Evolutionary conservation across 2,329 filamentous ascomycete genomes (phyloP), one percentile per base, ranked within the genome.

Genomic region (Monilinia vaccinii-corymbosi): DNA sequence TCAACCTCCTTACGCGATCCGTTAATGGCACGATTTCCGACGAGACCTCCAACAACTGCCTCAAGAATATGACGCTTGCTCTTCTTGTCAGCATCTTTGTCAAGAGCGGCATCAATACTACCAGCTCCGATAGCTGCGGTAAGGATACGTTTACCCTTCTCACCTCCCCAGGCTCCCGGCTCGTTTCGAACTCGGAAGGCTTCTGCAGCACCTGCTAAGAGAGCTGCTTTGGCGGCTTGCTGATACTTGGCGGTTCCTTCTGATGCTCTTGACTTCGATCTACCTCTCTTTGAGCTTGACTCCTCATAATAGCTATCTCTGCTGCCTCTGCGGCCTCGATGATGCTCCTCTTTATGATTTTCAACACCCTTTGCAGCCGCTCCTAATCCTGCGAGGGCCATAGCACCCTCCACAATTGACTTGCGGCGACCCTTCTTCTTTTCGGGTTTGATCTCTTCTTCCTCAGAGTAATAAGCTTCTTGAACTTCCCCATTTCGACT

Each of bases 111-210:
- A 73, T 97, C 91, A 63, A 96, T 88, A 61, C 91, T 89, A 66
- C 89, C 93, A 62, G 93, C 91, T 74, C 90, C 88, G 31, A 83
- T 81, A 31, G 93, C 93, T 51, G 91, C 92, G 25, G 93, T 97
- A 52, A 96, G 81, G 62, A 97, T 84, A 56, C 93, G 90, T 77
- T 91, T 94, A 66, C 91, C 90, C 76, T 97, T 97, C 64, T 89
- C 88, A 42, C 92, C 93, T 64, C 86, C 88, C 91, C 92, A 97
- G 47, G 87, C 83, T 58, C 93, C 93, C 2, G 91, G 88, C 64
- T 94, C 88, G 69, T 93, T 96, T 72, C 92, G 86, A 60, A 91
- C 86, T 63, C 90, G 87, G 79, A 96, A 96, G 46, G 93, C 93
- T 74, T 97, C 92, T 58, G 91, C 88, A 45, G 92, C 93, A 68